Conservation (phyloP, 1,139 yeast species). For the Tardiomyces blankii region DNA sequence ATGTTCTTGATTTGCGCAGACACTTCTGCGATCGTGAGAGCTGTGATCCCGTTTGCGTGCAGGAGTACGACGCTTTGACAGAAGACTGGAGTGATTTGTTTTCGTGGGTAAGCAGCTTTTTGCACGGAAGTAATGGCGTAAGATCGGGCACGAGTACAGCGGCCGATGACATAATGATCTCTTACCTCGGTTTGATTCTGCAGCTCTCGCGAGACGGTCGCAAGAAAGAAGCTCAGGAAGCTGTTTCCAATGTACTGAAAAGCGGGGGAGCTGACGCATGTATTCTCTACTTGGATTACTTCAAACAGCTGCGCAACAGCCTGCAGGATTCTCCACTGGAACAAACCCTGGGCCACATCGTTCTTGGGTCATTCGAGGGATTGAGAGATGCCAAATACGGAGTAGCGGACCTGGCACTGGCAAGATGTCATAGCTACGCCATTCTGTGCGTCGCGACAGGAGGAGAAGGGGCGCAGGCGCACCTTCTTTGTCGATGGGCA, state of each 20-base stretch:
- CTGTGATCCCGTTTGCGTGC: too few species aligned
- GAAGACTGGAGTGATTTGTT: neutral
- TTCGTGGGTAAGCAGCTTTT: neutral
- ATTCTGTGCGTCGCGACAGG: neutral
- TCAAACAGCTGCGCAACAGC: neutral
- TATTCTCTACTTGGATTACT: neutral
- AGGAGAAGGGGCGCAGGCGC: too few species aligned
- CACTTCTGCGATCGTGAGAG: too few species aligned
- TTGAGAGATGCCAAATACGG: neutral
- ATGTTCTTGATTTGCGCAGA: neutral
- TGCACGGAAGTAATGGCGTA: neutral
- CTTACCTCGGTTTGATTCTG: neutral
- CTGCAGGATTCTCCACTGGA: neutral
- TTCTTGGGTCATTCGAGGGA: neutral
- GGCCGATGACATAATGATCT: neutral
- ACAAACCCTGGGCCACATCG: neutral
- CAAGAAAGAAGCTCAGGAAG: neutral
- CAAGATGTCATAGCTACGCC: neutral
- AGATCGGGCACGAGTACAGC: conserved; percentile 1
- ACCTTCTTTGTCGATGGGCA: too few species aligned
- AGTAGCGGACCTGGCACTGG: conserved; percentile 1
- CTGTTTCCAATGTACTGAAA: neutral
- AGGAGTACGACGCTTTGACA: neutral
- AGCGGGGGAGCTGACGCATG: neutral
- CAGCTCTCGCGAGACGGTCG: neutral